Evolutionary conservation across 208 protist species (phyloP), one percentile per base, ranked within the genome.

Genomic region (Leishmania aethiopica): DNA sequence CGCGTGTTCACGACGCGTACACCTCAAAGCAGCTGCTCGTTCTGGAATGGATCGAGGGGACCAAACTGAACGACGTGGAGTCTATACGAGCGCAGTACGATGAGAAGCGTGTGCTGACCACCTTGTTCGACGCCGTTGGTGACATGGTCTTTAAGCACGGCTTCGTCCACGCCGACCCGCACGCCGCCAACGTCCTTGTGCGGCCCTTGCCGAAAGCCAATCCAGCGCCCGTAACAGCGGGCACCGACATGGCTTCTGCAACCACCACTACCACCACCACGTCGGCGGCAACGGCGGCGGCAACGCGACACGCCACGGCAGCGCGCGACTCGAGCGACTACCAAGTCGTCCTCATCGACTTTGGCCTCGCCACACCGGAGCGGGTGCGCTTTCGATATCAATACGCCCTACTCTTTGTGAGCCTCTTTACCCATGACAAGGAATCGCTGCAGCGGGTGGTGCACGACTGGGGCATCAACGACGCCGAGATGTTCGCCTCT

Each of bases 121-220:
- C 84, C 19, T 37, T 99, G 47, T 94, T 98, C 59, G 92, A 98
- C 22, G 87, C 92, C 1, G 98, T 98, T 84, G 91, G 93, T 11
- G 89, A 98, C 62, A 96, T 98, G 91, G 97, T 99, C n/a, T 99
- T 99, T 75, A 87, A 97, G 19, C 79, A 96, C 72, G 96, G 97
- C 64, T 99, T 98, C 81, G 89, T 99, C 6, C 98, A 99, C 85
- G 94, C 92, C 78, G 97, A 99, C 69, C 94, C 95, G 35, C 97
- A 99, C 84, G 96, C 92, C 3, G 97, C 96, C 25, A 99, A 99
- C 87, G 87, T 99, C 60, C 79, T 99, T 19, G 91, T 98, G 45
- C 89, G 95, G 4, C 79, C 76, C n/a, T 53, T 51, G 62, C 85
- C 90, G 59, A 47, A 42, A n/a, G 42, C 53, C 32, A 40, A 73